Base-by-base conservation (phyloP, 176 grass and related monocot species). In the Tuctoria greenei region DNA sequence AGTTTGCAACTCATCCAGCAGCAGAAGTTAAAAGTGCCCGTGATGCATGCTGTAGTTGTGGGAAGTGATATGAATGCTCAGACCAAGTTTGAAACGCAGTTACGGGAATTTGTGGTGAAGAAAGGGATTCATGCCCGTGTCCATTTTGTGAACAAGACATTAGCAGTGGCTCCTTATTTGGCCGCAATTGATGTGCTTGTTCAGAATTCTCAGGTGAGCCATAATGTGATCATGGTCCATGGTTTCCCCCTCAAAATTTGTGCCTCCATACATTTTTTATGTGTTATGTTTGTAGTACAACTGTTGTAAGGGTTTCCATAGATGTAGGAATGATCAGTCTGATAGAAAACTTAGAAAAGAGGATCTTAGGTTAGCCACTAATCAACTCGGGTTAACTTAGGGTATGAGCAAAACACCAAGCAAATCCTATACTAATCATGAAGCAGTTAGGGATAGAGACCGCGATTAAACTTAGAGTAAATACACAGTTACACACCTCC, bases 121-220 rank as follows among this genome's bases (percentile, higher is more conserved):
- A 94, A 84, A 47, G 89, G 82, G 41, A 94, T 98, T 75, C 82
- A 90, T 72, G 89, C 90, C 57, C 82, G 24, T 67, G 91, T 98
- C 63, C 95, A 92, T 80, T 94, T 98, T 71, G 77, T 94, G 52
- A 98, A 94, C 65, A 98, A 94, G 69, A 98, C 91, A n/a, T 71
- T 98, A 77, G 77, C 91, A 59, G 95, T 98, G 68, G 81, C 91
- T 73, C 91, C 95, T 82, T 99, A 99, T 74, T 85, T 99, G 72
- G 84, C 95, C 67, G 89, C 95, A 68, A 88, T 90, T 72, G 95
- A 99, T 84, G 95, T 99, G 47, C 95, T 99, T 89, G 91, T 92
- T 41, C 95, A 99, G 56, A 99, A 99, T 41, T 94, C 95, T 51
- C 95, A 99, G 85, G 95, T 99, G 81, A 82, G 61, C 28, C 60